Evolutionary conservation across 139 green algal genomes (phyloP).

Genomic region (Coelastrella sp.): DNA sequence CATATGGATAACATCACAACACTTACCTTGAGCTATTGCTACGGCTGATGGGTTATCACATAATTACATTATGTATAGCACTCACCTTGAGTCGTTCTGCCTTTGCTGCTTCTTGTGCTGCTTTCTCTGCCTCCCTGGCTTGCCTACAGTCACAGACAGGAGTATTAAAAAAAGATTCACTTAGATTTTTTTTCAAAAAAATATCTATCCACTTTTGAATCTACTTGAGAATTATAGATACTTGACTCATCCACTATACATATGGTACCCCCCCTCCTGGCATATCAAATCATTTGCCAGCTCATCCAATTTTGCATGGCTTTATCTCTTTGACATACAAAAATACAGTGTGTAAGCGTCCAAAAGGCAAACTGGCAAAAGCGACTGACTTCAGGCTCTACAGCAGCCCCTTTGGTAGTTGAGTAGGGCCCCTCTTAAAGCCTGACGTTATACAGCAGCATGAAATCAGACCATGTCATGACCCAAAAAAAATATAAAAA

Average conservation of each 20-base stretch:
- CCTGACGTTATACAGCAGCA: no score
- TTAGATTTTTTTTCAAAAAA: no score
- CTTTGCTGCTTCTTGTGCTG: conserved; percentile 59
- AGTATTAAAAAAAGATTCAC: not conserved
- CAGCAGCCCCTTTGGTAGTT: no score
- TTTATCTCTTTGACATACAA: no score
- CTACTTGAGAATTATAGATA: not conserved
- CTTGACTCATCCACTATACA: not conserved
- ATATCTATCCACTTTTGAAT: not conserved
- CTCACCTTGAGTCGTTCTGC: conserved; percentile 46
- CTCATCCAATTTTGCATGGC: not conserved
- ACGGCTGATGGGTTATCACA: no score
- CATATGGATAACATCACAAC: no score
- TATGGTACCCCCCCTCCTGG: not conserved
- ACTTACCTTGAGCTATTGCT: no score
- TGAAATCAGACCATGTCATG: no score
- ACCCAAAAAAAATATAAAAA: no score
- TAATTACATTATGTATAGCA: no score
- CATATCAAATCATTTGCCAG: not conserved
- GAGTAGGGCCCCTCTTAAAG: no score
- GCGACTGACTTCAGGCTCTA: no score
- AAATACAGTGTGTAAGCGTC: not conserved
- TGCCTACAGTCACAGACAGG: conserved; percentile 10
- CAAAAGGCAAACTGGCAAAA: not conserved
- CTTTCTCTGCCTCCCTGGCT: conserved; percentile 48